These are phyloP conservation scores for Pilatotrama ljubarskyi DNA, from an alignment of 768 basidiomycete genomes.

Conservation along the genomic window DNA sequence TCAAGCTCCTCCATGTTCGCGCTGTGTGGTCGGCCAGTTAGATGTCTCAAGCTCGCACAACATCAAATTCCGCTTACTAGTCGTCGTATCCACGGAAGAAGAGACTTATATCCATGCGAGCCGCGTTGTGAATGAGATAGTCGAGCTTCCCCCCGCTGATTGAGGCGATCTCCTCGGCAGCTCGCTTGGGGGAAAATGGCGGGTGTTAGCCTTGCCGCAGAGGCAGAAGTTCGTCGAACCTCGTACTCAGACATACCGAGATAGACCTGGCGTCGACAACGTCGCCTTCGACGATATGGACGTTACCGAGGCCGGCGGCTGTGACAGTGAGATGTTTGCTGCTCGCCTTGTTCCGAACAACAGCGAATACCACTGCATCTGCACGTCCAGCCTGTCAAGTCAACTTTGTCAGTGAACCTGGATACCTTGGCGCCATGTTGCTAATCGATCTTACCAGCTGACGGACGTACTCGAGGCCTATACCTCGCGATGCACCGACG, in stretches of 20 bases:
- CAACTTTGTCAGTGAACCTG: background rate
- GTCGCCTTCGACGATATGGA: constrained; percentile 39
- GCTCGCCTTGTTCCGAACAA: constrained; percentile 22
- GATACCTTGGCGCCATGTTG: background rate
- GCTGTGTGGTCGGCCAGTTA: background rate
- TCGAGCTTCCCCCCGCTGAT: constrained; percentile 1
- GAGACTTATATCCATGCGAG: background rate
- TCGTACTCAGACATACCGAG: constrained; percentile 28
- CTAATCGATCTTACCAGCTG: background rate
- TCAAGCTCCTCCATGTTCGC: constrained; percentile 3
- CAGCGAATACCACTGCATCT: constrained; percentile 24
- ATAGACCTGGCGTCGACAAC: constrained; percentile 33
- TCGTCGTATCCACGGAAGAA: background rate
- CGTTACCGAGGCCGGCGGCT: constrained; percentile 20
- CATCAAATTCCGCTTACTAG: background rate
- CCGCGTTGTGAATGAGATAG: constrained; percentile 2
- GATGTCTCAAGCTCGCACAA: background rate
- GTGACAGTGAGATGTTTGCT: constrained; percentile 13
- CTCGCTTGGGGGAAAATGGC: constrained; percentile 23
- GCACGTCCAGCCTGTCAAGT: constrained; percentile 5
- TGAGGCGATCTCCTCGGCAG: background rate
- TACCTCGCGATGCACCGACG: constrained; percentile 12
- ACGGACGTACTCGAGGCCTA: constrained; percentile 6
- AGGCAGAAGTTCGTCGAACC: no score
- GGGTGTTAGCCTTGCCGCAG: no score